Evolutionary conservation across 495 filamentous ascomycete species (phyloP).

Genomic region (Aspergillus ostianus): DNA sequence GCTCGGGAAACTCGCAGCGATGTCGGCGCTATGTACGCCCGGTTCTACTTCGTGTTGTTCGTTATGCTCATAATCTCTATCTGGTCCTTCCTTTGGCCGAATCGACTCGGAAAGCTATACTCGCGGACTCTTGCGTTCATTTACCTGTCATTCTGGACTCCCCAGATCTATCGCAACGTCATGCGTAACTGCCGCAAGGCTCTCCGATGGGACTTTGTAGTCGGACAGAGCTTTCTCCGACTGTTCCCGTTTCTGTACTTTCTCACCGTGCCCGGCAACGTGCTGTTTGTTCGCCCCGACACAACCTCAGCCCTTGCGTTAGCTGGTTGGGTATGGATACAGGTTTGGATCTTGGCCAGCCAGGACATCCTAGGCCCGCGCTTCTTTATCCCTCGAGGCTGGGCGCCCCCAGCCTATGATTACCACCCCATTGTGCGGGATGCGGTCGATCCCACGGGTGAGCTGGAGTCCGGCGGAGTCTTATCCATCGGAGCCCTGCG

Average conservation of each 20-base stretch:
- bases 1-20: conserved; percentile 48
- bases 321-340: conserved; percentile 86
- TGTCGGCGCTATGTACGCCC: conserved; percentile 73
- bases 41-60: conserved; percentile 72
- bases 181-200: conserved; percentile 89
- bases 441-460: conserved; percentile 47
- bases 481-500: conserved; percentile 67
- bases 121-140: conserved; percentile 62
- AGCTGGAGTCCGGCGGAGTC: conserved; percentile 65
- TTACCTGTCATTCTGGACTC: conserved; percentile 88
- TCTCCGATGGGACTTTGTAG: conserved; percentile 80
- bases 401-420: conserved; percentile 84
- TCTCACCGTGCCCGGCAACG: conserved; percentile 68
- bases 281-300: conserved; percentile 75
- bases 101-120: conserved; percentile 65
- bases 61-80: conserved; percentile 70
- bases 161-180: conserved; percentile 87
- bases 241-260: conserved; percentile 80
- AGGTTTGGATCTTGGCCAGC: conserved; percentile 70
- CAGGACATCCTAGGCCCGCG: conserved; percentile 87
- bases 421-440: conserved; percentile 92
- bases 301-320: conserved; percentile 58
- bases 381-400: conserved; percentile 67
- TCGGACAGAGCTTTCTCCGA: conserved; percentile 77
- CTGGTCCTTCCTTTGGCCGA: conserved; percentile 73